Percentiles rank a stretch among this genome's conserved stretches.
These are phyloP conservation scores for Pseudoturritis turrita DNA, from an alignment of 345 rosid genomes.

Conservation along the genomic window DNA sequence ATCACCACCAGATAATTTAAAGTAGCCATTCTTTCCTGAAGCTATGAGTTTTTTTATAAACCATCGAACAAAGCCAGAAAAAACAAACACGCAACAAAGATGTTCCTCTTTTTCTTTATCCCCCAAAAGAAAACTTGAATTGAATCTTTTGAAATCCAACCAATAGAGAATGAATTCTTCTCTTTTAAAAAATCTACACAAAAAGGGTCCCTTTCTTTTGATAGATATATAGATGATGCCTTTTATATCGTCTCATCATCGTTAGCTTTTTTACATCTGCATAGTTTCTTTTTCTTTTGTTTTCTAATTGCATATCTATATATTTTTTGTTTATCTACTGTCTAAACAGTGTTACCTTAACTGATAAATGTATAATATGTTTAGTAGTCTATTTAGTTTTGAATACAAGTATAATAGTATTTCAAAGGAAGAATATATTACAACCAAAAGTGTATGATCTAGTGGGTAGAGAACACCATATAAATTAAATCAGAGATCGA, in stretches of 20 bases:
- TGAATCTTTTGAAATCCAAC: neutral
- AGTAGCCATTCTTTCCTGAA: too few relatives aligned
- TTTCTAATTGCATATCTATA: neutral
- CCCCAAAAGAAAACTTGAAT: neutral
- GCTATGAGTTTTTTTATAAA: too few relatives aligned
- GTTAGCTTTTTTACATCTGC: neutral
- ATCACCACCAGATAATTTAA: too few relatives aligned
- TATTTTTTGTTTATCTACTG: neutral
- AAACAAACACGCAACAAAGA: too few relatives aligned
- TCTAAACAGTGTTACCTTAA: neutral
- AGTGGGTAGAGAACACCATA: neutral
- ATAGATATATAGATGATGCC: neutral
- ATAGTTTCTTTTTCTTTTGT: neutral
- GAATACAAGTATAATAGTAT: neutral
- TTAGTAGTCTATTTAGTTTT: neutral
- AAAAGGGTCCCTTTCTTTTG: neutral
- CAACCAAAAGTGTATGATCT: neutral
- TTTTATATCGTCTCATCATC: neutral
- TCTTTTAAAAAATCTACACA: neutral
- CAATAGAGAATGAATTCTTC: neutral
- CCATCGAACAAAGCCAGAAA: too few relatives aligned
- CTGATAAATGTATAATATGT: neutral
- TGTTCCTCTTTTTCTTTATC: conserved; percentile 20
- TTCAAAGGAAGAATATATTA: neutral
- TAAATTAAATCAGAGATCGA: neutral